Conservation (phyloP, 139 green algal species). For the Tetraselmis striata region DNA sequence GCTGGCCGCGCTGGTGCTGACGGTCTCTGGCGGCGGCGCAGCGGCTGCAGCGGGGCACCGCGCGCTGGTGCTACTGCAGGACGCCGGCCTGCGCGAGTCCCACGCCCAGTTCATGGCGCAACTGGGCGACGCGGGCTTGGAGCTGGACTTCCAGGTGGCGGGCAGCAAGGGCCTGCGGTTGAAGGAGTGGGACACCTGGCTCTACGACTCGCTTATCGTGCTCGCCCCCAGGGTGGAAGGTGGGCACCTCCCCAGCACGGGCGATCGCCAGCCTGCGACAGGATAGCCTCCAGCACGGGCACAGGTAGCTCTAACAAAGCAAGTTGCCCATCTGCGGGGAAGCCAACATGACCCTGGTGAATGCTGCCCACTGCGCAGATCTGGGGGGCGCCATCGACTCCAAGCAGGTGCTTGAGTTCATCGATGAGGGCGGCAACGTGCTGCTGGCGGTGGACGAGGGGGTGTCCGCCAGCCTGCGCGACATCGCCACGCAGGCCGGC, state of each 20-base stretch:
- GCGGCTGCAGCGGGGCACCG: not conserved
- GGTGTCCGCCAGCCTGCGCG: slow-evolving; percentile 37
- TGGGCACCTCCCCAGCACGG: slow-evolving; percentile 3
- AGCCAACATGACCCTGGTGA: too few species aligned
- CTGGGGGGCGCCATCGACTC: slow-evolving; percentile 57
- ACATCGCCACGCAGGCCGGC: slow-evolving; percentile 55
- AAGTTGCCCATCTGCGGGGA: too few species aligned
- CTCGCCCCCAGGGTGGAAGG: slow-evolving; percentile 53
- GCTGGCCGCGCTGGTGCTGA: too few species aligned
- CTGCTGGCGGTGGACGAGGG: slow-evolving; percentile 55
- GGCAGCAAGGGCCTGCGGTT: slow-evolving; percentile 53
- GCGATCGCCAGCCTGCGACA: too few species aligned
- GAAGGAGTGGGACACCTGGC: slow-evolving; percentile 64
- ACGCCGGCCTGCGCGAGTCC: slow-evolving; percentile 13
- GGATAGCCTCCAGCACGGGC: too few species aligned
- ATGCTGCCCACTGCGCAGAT: slow-evolving; percentile 35
- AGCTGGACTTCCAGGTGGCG: slow-evolving; percentile 41
- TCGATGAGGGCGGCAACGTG: slow-evolving; percentile 73
- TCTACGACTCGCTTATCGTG: slow-evolving; percentile 77
- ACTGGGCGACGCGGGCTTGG: slow-evolving; percentile 26
- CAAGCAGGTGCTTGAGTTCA: slow-evolving; percentile 68
- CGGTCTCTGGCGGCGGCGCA: too few species aligned
- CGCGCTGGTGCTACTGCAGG: slow-evolving; percentile 53
- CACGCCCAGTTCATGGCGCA: slow-evolving; percentile 49
- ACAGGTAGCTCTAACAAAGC: too few species aligned